A percentile compares a stretch with the other conserved stretches of the same genome.
phyloP scores from a whole-genome alignment of 306 rosid genomes.

The Purshia tridentata region DNA sequence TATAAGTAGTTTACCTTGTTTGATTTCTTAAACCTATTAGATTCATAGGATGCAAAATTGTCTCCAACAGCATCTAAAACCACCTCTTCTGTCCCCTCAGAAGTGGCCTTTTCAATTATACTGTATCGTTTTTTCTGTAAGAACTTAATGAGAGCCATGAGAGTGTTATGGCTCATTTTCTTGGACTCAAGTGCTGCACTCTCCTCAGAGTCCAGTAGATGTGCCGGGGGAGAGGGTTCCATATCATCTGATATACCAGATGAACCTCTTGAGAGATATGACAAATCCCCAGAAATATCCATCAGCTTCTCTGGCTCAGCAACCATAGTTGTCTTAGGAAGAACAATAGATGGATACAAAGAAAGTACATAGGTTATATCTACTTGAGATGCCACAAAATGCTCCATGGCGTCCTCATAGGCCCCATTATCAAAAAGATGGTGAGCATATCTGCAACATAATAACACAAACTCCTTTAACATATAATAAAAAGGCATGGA shows the following conservation, averaged over 20 bases:
- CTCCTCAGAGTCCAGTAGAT: constrained; percentile 63
- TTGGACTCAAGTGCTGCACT: constrained; percentile 70
- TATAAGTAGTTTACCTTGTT: constrained; percentile 61
- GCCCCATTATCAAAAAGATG: constrained; percentile 89
- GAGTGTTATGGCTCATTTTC: constrained; percentile 86
- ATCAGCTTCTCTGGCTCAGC: constrained; percentile 66
- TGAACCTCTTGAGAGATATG: constrained; percentile 68
- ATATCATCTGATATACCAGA: constrained; percentile 87
- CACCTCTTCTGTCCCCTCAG: constrained; percentile 98
- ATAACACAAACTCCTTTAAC: constrained; percentile 30
- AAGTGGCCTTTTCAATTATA: constrained; percentile 88
- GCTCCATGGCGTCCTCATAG: constrained; percentile 98
- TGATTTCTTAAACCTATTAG: constrained; percentile 61
- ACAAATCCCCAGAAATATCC: constrained; percentile 62
- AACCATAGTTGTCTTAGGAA: constrained; percentile 76
- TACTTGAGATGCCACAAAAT: constrained; percentile 87
- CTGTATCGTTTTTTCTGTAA: constrained; percentile 80
- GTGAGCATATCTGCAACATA: constrained; percentile 80
- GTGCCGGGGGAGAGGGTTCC: constrained; percentile 51
- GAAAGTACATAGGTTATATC: constrained; percentile 89
- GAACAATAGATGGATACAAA: constrained; percentile 71
- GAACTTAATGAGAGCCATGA: constrained; percentile 94
- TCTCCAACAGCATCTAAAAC: constrained; percentile 92
- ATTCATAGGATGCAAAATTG: constrained; percentile 47
- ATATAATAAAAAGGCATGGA: constrained; percentile 2